Conservation (phyloP, 73 alveolate genomes). For the Tetrahymena borealis region DNA sequence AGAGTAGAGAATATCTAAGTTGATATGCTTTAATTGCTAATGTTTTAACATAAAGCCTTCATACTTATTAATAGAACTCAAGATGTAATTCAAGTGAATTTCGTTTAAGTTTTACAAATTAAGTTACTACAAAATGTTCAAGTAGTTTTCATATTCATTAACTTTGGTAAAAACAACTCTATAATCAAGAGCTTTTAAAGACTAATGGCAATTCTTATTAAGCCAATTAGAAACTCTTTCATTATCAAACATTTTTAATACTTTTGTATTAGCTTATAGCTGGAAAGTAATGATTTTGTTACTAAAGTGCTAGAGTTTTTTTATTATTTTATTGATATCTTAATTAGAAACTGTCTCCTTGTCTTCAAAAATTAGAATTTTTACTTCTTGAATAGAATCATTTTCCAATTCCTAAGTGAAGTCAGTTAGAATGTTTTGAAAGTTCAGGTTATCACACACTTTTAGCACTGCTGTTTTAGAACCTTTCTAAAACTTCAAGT, state of each 20-base stretch:
- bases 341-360: background rate
- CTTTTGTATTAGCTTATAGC: background rate
- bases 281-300: background rate
- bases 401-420: background rate
- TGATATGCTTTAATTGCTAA: background rate
- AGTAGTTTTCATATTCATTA: background rate
- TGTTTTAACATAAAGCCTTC: background rate
- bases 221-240: background rate
- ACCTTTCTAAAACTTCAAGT: too few relatives aligned
- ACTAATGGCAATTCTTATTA: background rate
- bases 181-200: background rate
- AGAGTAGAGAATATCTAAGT: background rate
- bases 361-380: background rate
- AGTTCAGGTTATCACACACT: background rate
- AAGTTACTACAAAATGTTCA: background rate
- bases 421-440: background rate
- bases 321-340: background rate
- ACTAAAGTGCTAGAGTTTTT: background rate
- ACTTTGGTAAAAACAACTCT: background rate
- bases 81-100: background rate
- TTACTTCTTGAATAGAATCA: background rate
- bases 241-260: background rate
- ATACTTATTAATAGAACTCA: background rate
- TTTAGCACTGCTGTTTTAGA: background rate
- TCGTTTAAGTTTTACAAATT: background rate